Percentiles rank a stretch among this genome's conserved stretches.
Conservation (phyloP, 768 basidiomycete species). For the Trametopsis cervina region DNA sequence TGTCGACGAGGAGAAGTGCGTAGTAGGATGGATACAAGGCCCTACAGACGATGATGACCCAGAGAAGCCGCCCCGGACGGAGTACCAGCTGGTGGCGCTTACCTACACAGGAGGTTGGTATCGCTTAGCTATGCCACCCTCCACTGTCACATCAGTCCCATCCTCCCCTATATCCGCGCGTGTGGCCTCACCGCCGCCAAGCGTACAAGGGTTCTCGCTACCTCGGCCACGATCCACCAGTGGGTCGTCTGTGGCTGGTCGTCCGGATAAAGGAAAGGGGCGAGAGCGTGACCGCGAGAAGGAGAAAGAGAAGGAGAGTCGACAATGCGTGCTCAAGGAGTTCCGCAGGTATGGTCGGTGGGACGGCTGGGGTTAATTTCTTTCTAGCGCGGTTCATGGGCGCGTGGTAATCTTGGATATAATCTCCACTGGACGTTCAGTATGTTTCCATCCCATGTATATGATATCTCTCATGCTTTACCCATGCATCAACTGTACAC, state of each 20-base stretch:
- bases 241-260: constrained; percentile 41
- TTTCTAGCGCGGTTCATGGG: no score
- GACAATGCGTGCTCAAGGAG: constrained; percentile 66
- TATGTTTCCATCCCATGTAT: no score
- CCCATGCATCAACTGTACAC: no score
- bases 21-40: constrained; percentile 78
- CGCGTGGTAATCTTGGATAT: no score
- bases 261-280: constrained; percentile 43
- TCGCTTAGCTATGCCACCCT: constrained; percentile 57
- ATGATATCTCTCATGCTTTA: no score
- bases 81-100: constrained; percentile 77
- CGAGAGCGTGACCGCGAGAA: constrained; percentile 58
- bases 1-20: constrained; percentile 78
- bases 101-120: constrained; percentile 95
- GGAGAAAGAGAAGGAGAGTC: constrained; percentile 50
- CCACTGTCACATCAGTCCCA: constrained; percentile 18
- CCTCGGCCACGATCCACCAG: constrained; percentile 47
- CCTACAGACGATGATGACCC: constrained; percentile 30
- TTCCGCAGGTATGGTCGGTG: constrained; percentile 79
- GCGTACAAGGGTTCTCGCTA: constrained; percentile 27
- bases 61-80: constrained; percentile 24
- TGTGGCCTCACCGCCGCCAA: constrained; percentile 29
- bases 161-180: constrained; percentile 17
- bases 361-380: constrained; percentile 66
- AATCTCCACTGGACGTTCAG: no score